phyloP scores from a whole-genome alignment of 2,329 filamentous ascomycete genomes.

The Alternaria dauci region DNA sequence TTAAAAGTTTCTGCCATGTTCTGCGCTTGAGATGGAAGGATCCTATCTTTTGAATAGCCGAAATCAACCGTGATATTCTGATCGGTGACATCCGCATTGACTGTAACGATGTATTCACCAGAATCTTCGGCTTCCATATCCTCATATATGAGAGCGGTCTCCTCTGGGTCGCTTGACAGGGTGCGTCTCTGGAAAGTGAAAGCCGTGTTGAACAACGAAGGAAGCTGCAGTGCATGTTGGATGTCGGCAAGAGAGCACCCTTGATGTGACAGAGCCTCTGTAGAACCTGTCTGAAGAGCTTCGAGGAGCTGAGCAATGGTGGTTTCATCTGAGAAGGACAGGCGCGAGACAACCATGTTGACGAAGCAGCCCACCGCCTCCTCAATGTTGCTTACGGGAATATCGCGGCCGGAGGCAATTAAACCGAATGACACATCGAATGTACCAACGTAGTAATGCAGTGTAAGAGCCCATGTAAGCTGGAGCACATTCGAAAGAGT shows the following conservation, averaged over 20 bases:
- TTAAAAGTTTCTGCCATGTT: conserved; percentile 44
- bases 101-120: conserved; percentile 47
- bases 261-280: conserved; percentile 59
- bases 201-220: conserved; percentile 49
- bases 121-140: conserved; percentile 48
- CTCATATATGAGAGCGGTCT: conserved; percentile 42
- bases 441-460: conserved; percentile 58
- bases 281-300: conserved; percentile 57
- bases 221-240: conserved; percentile 47
- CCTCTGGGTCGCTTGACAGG: conserved; percentile 32
- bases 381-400: conserved; percentile 59
- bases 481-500: conserved; percentile 63
- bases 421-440: conserved; percentile 64
- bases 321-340: conserved; percentile 50
- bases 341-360: conserved; percentile 63
- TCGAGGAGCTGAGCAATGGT: conserved; percentile 53
- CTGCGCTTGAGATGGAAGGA: conserved; percentile 36
- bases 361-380: conserved; percentile 63
- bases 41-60: conserved; percentile 43
- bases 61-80: conserved; percentile 42
- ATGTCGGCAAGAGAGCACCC: conserved; percentile 56
- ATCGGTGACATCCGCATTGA: conserved; percentile 46
- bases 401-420: conserved; percentile 63
- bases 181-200: conserved; percentile 48
- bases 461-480: conserved; percentile 61